Conservation (phyloP, 352 stramenopile genomes). For the Thraustochytrium sp. region DNA sequence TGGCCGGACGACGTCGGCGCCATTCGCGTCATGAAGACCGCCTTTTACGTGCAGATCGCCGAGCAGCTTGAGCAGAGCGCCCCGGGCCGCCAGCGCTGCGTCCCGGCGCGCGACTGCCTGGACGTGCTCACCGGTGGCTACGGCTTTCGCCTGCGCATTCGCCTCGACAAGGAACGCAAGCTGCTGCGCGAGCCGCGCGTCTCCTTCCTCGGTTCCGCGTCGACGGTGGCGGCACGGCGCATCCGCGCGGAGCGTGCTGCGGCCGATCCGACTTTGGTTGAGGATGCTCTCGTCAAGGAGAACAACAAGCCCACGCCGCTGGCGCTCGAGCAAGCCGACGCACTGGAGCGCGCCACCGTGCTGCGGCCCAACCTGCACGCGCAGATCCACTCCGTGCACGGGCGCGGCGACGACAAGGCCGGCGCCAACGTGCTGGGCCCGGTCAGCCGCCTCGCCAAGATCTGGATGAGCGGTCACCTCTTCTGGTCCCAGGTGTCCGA, state of each 20-base stretch:
- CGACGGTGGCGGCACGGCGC: background rate
- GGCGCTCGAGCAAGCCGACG: background rate
- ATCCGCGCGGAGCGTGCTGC: background rate
- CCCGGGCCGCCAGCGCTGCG: conserved; percentile 54
- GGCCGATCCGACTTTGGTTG: background rate
- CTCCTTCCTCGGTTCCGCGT: conserved; percentile 1
- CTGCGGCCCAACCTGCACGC: background rate
- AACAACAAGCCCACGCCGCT: background rate
- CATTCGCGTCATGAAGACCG: conserved; percentile 70
- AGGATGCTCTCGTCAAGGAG: background rate
- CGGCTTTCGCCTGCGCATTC: conserved; percentile 59
- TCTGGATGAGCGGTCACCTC: conserved; percentile 71
- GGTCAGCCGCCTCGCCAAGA: conserved; percentile 67
- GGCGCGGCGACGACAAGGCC: background rate
- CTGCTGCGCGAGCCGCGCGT: background rate
- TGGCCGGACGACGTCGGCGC: conserved; percentile 74
- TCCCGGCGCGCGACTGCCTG: conserved; percentile 62
- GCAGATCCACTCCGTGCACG: background rate
- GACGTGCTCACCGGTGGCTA: conserved; percentile 74
- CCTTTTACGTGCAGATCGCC: conserved; percentile 77
- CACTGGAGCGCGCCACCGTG: background rate
- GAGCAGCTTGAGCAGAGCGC: conserved; percentile 67
- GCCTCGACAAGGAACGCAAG: conserved; percentile 18
- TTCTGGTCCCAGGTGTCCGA: conserved; percentile 64
- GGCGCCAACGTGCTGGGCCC: conserved; percentile 58